These are phyloP conservation scores for Phytophthora meadii DNA, from an alignment of 352 stramenopile species.

Conservation along the genomic window DNA sequence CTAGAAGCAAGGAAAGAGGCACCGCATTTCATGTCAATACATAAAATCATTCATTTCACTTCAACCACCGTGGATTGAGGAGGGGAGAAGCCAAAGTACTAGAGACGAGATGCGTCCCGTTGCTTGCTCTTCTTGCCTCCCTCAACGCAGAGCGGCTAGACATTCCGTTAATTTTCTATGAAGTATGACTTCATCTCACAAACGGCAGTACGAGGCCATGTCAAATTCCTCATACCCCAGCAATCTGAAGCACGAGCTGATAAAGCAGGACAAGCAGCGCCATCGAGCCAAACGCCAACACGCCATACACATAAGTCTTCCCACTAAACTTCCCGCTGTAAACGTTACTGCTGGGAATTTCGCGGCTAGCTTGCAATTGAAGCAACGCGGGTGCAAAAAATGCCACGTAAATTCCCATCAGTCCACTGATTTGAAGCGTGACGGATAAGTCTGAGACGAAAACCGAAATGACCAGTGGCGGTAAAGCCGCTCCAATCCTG, in stretches of 20 bases:
- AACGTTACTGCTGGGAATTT: constrained; percentile 57
- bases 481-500: constrained; percentile 77
- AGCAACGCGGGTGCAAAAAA: constrained; percentile 83
- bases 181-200: neutral
- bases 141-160: constrained; percentile 14
- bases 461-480: constrained; percentile 80
- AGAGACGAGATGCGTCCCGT: neutral
- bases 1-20: neutral
- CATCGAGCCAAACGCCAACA: constrained; percentile 71
- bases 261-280: constrained; percentile 70
- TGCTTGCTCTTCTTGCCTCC: constrained; percentile 21
- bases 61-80: constrained; percentile 26
- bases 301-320: constrained; percentile 56
- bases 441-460: constrained; percentile 87
- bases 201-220: neutral
- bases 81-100: constrained; percentile 11
- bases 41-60: constrained; percentile 21
- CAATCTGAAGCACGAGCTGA: constrained; percentile 61
- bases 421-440: constrained; percentile 87
- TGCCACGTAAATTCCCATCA: constrained; percentile 82
- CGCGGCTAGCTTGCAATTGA: constrained; percentile 59
- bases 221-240: neutral
- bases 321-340: constrained; percentile 77
- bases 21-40: constrained; percentile 13
- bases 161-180: constrained; percentile 2